Conservation (phyloP, 2,329 filamentous ascomycete genomes). For the Aspergillus awamori region DNA sequence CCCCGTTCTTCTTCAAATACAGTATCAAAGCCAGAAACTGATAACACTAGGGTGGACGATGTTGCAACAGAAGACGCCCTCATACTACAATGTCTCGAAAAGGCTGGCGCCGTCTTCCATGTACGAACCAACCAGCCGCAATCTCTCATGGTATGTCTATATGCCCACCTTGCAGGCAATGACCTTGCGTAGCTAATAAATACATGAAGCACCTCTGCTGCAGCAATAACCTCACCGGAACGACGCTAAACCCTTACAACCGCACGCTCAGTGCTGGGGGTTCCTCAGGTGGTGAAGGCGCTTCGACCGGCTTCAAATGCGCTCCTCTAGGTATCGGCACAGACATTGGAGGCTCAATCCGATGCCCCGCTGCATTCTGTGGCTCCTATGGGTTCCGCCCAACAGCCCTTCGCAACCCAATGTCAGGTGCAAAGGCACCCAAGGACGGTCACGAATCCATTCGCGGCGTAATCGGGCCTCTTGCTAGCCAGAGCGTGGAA, state of each 20-base stretch:
- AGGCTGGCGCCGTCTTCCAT: slow-evolving; percentile 47
- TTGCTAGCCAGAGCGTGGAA: slow-evolving; percentile 31
- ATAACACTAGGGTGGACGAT: slow-evolving; percentile 37
- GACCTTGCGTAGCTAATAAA: slow-evolving; percentile 9
- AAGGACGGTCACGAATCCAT: slow-evolving; percentile 42
- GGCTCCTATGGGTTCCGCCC: slow-evolving; percentile 50
- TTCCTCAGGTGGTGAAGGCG: slow-evolving; percentile 50
- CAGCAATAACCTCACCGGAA: slow-evolving; percentile 47
- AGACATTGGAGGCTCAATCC: slow-evolving; percentile 53
- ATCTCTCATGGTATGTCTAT: slow-evolving; percentile 39
- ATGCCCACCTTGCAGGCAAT: not conserved
- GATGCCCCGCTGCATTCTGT: slow-evolving; percentile 49
- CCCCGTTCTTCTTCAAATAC: not conserved
- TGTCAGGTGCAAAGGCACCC: slow-evolving; percentile 31
- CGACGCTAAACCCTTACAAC: slow-evolving; percentile 46
- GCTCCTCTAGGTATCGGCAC: slow-evolving; percentile 50
- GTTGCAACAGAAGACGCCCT: slow-evolving; percentile 40
- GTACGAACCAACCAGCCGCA: slow-evolving; percentile 50
- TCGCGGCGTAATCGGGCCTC: slow-evolving; percentile 36
- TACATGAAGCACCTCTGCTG: slow-evolving; percentile 37
- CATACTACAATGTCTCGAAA: slow-evolving; percentile 34
- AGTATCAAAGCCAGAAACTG: not conserved
- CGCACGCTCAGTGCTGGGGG: slow-evolving; percentile 45
- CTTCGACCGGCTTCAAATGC: slow-evolving; percentile 46
- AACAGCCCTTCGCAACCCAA: slow-evolving; percentile 40